phyloP scores from a whole-genome alignment of 192 early-diverging fungal genomes.

The Gaertneriomyces sp. region DNA sequence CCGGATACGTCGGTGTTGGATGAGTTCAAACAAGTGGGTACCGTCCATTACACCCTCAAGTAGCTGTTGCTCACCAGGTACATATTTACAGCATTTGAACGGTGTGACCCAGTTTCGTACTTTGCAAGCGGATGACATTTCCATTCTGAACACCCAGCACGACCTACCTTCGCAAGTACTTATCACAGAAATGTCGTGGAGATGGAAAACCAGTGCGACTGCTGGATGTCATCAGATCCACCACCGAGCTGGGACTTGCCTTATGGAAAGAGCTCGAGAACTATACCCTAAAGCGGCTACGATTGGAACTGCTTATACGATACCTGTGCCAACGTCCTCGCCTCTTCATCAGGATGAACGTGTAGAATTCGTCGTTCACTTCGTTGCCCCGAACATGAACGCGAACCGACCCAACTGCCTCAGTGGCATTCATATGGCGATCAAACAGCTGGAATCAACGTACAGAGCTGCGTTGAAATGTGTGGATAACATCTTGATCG shows the following conservation, averaged over 20 bases:
- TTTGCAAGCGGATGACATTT: conserved; percentile 4
- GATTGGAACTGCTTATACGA: conserved; percentile 18
- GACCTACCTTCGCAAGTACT: not conserved
- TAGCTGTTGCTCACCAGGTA: no score
- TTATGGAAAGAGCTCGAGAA: not conserved
- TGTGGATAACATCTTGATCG: not conserved
- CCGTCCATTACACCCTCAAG: no score
- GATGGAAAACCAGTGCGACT: conserved; percentile 27
- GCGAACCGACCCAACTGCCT: conserved; percentile 12
- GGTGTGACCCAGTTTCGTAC: not conserved
- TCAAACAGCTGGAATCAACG: not conserved
- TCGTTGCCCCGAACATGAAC: conserved; percentile 24
- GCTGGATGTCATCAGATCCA: conserved; percentile 11
- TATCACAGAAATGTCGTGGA: conserved; percentile 23
- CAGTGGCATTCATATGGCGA: not conserved
- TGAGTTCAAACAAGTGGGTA: no score
- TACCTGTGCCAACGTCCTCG: conserved; percentile 11
- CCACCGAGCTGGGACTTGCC: conserved; percentile 2
- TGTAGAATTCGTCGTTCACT: conserved; percentile 18
- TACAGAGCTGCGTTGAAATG: conserved; percentile 1
- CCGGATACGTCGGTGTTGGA: no score
- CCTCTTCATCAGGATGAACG: conserved; percentile 13
- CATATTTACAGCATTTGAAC: not conserved
- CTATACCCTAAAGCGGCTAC: conserved; percentile 7
- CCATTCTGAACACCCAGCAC: not conserved